phyloP scores from a whole-genome alignment of 371 early-diverging fungal genomes.

The Mucor racemosus region DNA sequence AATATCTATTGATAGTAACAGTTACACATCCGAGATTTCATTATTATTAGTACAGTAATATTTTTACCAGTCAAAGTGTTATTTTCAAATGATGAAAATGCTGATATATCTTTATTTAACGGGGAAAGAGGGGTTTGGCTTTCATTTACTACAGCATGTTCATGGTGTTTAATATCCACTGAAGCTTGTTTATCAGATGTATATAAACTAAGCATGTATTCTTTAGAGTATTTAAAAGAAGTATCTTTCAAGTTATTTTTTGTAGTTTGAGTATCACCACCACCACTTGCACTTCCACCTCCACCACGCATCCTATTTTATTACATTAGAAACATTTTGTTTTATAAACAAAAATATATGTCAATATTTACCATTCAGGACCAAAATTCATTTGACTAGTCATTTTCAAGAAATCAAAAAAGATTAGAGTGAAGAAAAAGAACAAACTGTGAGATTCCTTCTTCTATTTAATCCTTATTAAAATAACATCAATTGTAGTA shows the following conservation, averaged over 20 bases:
- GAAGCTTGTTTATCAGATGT: conserved; percentile 41
- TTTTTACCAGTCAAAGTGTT: neutral
- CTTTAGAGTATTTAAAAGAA: conserved; percentile 68
- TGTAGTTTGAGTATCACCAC: neutral
- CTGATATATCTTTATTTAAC: neutral
- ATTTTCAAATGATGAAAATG: too few relatives aligned
- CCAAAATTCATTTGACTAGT: conserved; percentile 22
- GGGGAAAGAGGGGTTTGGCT: neutral
- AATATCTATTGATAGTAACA: neutral
- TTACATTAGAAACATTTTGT: too few relatives aligned
- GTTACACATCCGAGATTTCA: conserved; percentile 1
- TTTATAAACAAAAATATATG: neutral
- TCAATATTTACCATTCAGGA: conserved; percentile 17
- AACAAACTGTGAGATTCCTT: neutral
- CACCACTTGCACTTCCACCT: neutral
- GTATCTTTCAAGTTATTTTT: conserved; percentile 22
- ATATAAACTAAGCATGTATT: conserved; percentile 67
- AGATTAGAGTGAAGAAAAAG: neutral
- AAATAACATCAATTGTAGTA: conserved; percentile 2
- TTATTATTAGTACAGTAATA: neutral
- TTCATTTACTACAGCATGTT: neutral
- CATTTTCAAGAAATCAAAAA: conserved; percentile 5
- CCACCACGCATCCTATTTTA: conserved; percentile 9
- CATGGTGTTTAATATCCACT: neutral
- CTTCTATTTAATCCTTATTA: neutral